Evolutionary conservation across 768 basidiomycete species (phyloP), one percentile per base, ranked within the genome.

Genomic region (Lyophyllum atratum): DNA sequence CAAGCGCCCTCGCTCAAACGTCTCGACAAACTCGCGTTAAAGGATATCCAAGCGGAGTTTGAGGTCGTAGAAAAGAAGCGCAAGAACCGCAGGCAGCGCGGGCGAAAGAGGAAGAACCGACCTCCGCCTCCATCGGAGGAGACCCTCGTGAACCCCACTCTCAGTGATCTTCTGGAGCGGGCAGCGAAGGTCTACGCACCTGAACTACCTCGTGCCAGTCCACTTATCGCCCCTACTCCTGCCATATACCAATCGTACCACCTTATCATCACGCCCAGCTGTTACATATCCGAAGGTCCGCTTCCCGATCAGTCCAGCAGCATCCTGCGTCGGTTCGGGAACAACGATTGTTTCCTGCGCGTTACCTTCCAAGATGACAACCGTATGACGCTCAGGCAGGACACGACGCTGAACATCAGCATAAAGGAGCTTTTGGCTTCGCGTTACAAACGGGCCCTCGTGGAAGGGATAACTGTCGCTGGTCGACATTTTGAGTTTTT

Each of bases 361-460:
- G 76, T 82, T 17, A 73, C 75, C 3, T 78, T 83, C 48, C 75
- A 77, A 28, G 82, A 83, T 29, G 81, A 83, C 54, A 75, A 72
- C 47, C 59, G 34, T 11, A 33, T 48, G 29, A 25, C 50, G 21
- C 79, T 52, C 46, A 58, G 8, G 60, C 68, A 0, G 50, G 39
- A 40, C 15, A 4, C 19, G n/a, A 40, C 39, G 10, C n/a, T 40
- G 1, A 40, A 40, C 39, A 40, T 40, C 4, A 40, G 39, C 39
- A 40, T 40, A 15, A 40, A 40, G 39, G n/a, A n/a, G 17, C 39
- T 79, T 31, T 61, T 80, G n/a, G 1, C 22, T 3, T 40, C 52
- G 14, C 74, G 79, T 22, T 79, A 72, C 55, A 70, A 70, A 24
- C 68, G 67, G 0, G 59, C 68, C 14, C 58, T 81, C 22, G 60